Base-by-base conservation (phyloP, 495 filamentous ascomycete genomes). In the Xylaria telfairii region DNA sequence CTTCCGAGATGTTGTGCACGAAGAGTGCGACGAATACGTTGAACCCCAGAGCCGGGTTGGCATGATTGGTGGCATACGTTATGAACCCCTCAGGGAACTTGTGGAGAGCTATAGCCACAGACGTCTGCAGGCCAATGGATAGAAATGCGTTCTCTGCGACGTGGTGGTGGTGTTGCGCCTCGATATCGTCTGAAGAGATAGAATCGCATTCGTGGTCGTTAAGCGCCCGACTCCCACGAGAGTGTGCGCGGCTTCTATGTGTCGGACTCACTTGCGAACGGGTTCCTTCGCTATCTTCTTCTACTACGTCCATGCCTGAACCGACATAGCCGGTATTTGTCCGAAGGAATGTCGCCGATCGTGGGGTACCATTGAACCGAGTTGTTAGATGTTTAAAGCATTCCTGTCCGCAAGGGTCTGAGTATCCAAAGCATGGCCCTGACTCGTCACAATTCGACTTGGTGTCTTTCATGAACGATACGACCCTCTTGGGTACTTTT, bases 81-180 rank as follows among this genome's bases (percentile, higher is more conserved):
- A 99, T 98, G 81, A 99, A 98, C 34, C 96, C 96, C 81, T 99
- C 96, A 4, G 96, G 96, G 24, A 98, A 90, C 78, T 99, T 99
- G 83, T 99, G 96, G 1, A 99, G 83, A 10, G 96, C 93, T 75
- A 99, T 98, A 53, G 96, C 96, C 61, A 97, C 89, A 10, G 92
- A 92, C 0, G 95, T 98, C 80, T 98, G 96, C 6, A 98, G 86
- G 17, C 95, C 94, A 67, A 98, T 95, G 56, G 92, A 92, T 57
- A 98, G 85, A 77, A 97, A 98, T 28, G 92, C 93, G 80, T 99
- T 99, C 63, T 92, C 89, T 0, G 95, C 92, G n/a, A 98, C 96
- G 74, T 99, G 96, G 79, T 99, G 96, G 74, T 99, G 96, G 76
- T 97, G 94, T 71, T 88, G 87, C 21, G 73, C 76, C 73, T 83